Evolutionary conservation across 179 eudicot species (phyloP).

Genomic region (Beta corolliflora): DNA sequence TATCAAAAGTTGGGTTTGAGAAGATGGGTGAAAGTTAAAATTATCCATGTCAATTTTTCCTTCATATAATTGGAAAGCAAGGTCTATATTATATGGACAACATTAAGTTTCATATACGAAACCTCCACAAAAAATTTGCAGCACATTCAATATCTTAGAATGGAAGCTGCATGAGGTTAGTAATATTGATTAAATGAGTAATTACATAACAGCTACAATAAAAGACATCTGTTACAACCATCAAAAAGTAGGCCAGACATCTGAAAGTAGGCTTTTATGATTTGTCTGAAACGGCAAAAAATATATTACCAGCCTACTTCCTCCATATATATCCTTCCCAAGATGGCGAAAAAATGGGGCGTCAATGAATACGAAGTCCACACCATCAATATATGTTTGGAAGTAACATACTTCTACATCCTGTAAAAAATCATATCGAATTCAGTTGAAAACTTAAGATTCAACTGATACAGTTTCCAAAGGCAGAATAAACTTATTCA

Average conservation of each 20-base stretch:
- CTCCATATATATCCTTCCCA: slow-evolving; percentile 78
- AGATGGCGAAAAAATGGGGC: slow-evolving; percentile 62
- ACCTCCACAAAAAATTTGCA: not conserved
- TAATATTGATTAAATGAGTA: not conserved
- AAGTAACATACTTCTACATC: slow-evolving; percentile 86
- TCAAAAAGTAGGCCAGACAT: not conserved
- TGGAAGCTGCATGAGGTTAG: not conserved
- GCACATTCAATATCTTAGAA: not conserved
- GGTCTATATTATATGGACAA: not conserved
- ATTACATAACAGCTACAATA: not conserved
- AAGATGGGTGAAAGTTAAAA: too few species aligned
- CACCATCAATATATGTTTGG: slow-evolving; percentile 86
- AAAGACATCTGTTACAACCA: not conserved
- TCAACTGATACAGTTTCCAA: not conserved
- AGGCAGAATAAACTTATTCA: not conserved
- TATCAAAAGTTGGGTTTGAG: too few species aligned
- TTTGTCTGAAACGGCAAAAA: slow-evolving; percentile 6
- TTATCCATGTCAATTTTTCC: too few species aligned
- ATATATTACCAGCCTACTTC: slow-evolving; percentile 68
- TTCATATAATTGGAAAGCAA: not conserved
- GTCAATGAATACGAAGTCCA: slow-evolving; percentile 92
- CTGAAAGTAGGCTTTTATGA: not conserved
- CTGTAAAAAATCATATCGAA: slow-evolving; percentile 41
- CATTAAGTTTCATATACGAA: not conserved
- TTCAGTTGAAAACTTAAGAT: slow-evolving; percentile 4